Percentiles rank a stretch among this genome's conserved stretches.
Evolutionary conservation across 208 protist species (phyloP).

Genomic region (Leishmania tarentolae): DNA sequence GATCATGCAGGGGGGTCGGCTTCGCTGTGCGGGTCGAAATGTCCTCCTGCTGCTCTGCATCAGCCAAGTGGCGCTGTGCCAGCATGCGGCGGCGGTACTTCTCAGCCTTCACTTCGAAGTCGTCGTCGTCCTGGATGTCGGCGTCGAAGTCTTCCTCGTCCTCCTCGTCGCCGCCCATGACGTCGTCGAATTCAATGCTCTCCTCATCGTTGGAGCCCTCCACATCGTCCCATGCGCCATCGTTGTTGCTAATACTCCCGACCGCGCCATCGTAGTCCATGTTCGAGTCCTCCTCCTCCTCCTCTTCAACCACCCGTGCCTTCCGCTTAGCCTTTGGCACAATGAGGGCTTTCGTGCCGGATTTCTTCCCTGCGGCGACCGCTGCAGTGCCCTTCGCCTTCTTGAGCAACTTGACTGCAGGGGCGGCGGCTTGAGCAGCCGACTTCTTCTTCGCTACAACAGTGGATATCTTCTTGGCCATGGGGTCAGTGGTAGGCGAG

Average conservation of each 20-base stretch:
- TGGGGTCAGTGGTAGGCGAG: neutral
- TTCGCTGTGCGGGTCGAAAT: conserved; percentile 54
- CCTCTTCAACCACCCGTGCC: neutral
- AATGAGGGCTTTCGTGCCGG: neutral
- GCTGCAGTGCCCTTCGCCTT: conserved; percentile 5
- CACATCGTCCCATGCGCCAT: neutral
- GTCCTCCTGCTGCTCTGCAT: conserved; percentile 67
- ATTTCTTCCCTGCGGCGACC: neutral
- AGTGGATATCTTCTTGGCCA: conserved; percentile 8
- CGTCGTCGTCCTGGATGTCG: conserved; percentile 65
- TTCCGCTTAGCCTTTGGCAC: neutral
- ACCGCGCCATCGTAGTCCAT: conserved; percentile 7
- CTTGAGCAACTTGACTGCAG: neutral
- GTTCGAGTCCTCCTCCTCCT: conserved; percentile 2
- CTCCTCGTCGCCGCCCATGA: conserved; percentile 39
- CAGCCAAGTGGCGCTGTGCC: conserved; percentile 58
- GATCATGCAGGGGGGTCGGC: conserved; percentile 50
- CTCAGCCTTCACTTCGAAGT: conserved; percentile 86
- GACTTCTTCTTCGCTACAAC: neutral
- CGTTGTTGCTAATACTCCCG: neutral
- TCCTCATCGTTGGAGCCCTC: conserved; percentile 23
- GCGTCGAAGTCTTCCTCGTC: conserved; percentile 53
- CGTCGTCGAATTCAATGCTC: conserved; percentile 63
- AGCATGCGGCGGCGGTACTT: conserved; percentile 73
- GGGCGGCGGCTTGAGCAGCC: neutral